Conservation (phyloP, 768 basidiomycete species). For the Gymnopilus dilepis region DNA sequence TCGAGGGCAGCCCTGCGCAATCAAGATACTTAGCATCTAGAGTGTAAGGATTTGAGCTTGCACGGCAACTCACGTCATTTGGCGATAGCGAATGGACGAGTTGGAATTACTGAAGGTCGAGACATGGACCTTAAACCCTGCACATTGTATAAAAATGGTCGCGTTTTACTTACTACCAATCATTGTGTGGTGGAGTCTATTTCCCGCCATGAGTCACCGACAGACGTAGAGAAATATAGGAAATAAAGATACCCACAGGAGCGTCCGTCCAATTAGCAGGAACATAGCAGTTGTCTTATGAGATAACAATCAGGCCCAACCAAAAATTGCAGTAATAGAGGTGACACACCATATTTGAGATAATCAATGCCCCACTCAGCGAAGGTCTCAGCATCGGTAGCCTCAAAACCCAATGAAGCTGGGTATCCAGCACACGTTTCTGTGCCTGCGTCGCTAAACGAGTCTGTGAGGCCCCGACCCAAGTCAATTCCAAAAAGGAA, state of each 20-base stretch:
- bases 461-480: background rate
- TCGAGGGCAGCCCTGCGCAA: slow-evolving; percentile 48
- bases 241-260: background rate
- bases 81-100: slow-evolving; percentile 59
- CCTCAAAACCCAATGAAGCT: slow-evolving; percentile 58
- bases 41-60: background rate
- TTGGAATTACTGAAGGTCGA: slow-evolving; percentile 51
- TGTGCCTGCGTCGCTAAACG: slow-evolving; percentile 54
- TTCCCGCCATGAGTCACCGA: background rate
- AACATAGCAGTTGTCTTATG: slow-evolving; percentile 26
- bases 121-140: background rate
- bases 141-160: background rate
- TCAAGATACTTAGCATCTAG: background rate
- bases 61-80: slow-evolving; percentile 56
- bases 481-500: background rate
- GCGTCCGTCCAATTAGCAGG: slow-evolving; percentile 22
- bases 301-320: background rate
- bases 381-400: slow-evolving; percentile 56
- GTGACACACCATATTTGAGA: slow-evolving; percentile 51
- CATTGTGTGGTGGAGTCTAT: slow-evolving; percentile 17
- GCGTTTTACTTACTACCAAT: slow-evolving; percentile 20
- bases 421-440: slow-evolving; percentile 59
- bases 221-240: too few species aligned
- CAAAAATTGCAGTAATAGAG: background rate
- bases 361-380: slow-evolving; percentile 61